Conservation (phyloP, 2,329 filamentous ascomycete genomes). For the Zasmidium angulare region DNA sequence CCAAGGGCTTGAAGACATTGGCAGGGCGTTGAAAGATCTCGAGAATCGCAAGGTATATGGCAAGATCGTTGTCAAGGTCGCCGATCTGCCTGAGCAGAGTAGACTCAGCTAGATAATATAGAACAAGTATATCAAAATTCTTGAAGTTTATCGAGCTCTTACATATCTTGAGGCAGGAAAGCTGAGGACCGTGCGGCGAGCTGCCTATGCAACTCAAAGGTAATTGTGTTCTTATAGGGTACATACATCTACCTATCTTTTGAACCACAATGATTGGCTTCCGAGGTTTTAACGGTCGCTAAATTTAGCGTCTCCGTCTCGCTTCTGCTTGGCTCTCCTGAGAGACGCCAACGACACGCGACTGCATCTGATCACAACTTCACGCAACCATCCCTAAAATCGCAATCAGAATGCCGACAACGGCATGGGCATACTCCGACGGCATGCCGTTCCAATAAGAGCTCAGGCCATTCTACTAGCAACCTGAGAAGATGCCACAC, state of each 20-base stretch:
- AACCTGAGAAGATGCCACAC: constrained; percentile 1
- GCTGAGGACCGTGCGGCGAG: no score
- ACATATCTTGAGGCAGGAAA: neutral
- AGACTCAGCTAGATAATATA: constrained; percentile 21
- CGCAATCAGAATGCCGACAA: neutral
- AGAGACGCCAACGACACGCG: neutral
- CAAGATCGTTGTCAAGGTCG: constrained; percentile 55
- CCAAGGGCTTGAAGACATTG: constrained; percentile 51
- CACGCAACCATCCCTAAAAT: neutral
- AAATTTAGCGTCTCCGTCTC: neutral
- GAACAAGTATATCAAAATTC: no score
- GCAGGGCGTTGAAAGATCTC: constrained; percentile 53
- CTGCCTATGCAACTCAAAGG: no score
- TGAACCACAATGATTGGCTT: no score
- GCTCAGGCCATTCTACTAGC: neutral
- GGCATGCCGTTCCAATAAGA: neutral
- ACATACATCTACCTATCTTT: no score
- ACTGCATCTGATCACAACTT: neutral
- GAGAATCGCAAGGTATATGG: constrained; percentile 53
- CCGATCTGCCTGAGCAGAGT: constrained; percentile 23
- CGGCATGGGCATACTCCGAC: neutral
- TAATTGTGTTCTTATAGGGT: no score
- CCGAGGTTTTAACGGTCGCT: neutral
- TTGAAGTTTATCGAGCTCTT: no score
- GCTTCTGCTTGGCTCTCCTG: neutral